A percentile compares a stretch with the other conserved stretches of the same genome.
These are phyloP conservation scores for Mortierella sp. DNA, from an alignment of 371 early-diverging fungal genomes.

Conservation along the genomic window DNA sequence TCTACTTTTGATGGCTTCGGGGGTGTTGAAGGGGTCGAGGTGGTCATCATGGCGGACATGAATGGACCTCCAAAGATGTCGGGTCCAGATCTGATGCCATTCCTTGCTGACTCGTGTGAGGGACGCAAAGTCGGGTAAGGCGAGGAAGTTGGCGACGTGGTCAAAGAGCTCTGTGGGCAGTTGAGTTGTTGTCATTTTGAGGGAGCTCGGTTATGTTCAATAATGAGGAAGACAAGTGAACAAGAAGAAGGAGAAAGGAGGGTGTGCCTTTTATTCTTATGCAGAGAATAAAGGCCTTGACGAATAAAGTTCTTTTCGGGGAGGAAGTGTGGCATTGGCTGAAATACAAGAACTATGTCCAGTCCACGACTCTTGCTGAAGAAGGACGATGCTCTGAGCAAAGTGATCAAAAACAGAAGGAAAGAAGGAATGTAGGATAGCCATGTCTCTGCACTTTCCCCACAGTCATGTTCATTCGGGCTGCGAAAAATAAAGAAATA, in stretches of 20 bases:
- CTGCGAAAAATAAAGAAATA: no score
- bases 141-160: not conserved
- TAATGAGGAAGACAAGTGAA: not conserved
- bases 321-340: not conserved
- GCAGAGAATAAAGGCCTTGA: not conserved
- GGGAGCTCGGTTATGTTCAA: not conserved
- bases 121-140: not conserved
- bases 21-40: slow-evolving; percentile 1
- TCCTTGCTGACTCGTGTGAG: not conserved
- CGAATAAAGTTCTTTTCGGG: no score
- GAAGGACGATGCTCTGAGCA: no score
- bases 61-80: slow-evolving; percentile 9
- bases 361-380: no score
- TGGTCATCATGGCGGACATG: not conserved
- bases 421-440: no score
- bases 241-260: not conserved
- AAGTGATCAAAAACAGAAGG: no score
- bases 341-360: not conserved
- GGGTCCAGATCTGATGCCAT: slow-evolving; percentile 6
- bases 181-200: not conserved
- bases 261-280: not conserved
- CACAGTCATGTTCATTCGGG: no score
- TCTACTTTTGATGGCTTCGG: not conserved
- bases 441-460: no score
- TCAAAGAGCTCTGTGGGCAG: slow-evolving; percentile 1